Evolutionary conservation across 2,329 filamentous ascomycete genomes (phyloP).

Genomic region (Sporothrix curviconia): DNA sequence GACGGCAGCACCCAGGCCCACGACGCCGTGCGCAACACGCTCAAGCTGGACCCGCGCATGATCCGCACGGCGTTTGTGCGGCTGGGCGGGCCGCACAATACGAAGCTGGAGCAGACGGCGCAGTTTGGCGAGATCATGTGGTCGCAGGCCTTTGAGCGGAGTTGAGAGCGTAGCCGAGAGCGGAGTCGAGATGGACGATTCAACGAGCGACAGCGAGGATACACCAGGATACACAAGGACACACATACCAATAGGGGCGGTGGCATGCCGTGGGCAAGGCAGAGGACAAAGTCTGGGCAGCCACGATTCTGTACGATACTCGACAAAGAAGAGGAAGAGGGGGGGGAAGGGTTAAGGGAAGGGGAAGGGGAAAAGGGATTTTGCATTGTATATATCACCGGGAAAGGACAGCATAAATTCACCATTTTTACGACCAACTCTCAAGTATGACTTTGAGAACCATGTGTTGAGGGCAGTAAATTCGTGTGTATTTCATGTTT

Average conservation of each 20-base stretch:
- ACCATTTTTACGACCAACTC: neutral
- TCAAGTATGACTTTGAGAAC: too few relatives aligned
- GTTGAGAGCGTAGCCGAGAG: constrained; percentile 13
- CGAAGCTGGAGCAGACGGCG: constrained; percentile 67
- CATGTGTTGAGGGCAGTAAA: too few relatives aligned
- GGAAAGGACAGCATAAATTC: neutral
- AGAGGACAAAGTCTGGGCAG: neutral
- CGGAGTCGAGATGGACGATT: neutral
- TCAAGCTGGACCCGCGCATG: constrained; percentile 83
- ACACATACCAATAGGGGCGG: too few relatives aligned
- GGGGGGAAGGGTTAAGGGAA: neutral
- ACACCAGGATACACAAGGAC: too few relatives aligned
- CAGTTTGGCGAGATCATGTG: constrained; percentile 46
- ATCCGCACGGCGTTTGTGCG: constrained; percentile 82
- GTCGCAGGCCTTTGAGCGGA: constrained; percentile 31
- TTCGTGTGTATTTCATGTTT: too few relatives aligned
- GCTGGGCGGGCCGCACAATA: constrained; percentile 60
- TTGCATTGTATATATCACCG: constrained; percentile 1
- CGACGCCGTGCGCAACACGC: constrained; percentile 63
- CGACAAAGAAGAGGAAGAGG: neutral
- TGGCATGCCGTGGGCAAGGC: neutral
- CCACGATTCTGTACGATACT: neutral
- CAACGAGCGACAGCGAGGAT: neutral
- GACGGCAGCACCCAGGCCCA: constrained; percentile 71
- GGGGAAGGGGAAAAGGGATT: too few relatives aligned